Base-by-base conservation (phyloP, 495 filamentous ascomycete genomes). In the Aspergillus panamensis region DNA sequence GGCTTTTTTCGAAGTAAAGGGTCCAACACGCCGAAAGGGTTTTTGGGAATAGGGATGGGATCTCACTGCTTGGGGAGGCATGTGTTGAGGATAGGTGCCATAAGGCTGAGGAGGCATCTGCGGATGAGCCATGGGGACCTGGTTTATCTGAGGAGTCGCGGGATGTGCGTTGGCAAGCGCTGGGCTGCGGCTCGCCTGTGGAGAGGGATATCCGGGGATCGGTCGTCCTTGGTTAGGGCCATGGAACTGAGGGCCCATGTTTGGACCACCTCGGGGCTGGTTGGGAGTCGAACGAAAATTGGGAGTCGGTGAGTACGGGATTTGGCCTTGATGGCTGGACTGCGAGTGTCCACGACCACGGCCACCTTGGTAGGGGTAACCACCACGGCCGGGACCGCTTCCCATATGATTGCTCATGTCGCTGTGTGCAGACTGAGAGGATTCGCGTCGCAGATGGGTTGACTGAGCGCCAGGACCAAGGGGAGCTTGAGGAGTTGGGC, bases 381-480 rank as follows among this genome's bases (percentile, higher is more conserved):
- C 79, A 62, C 82, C 82, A 54, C 83, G 84, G 49, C 75, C 78
- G 29, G 77, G 68, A 56, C 67, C 82, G 66, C 68, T 82, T 61
- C 68, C 67, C 68, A 78, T 72, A 53, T 77, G 75, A 69, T 84
- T 85, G 69, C 81, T 81, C 75, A 87, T 83, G 51, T 95, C 90
- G 71, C 85, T 86, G 66, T 91, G 88, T 47, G 84, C 80, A 12
- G 88, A 91, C 69, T 90, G 87, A 5, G 89, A 87, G 16, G 91
- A 96, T 65, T 92, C 87, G 62, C 89, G 85, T 49, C 92, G 86
- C 51, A 88, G 77, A 68, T 96, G 92, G 63, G 80, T 82, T 33
- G 82, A 73, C 64, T 89, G 88, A 35, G 80, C 67, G 29, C 82
- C 83, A 59, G 88, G 78, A 48, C 83, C 82, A 43, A 80, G 75